Base-by-base conservation (phyloP, 306 rosid genomes). In the Trichosanthes cucumerina region DNA sequence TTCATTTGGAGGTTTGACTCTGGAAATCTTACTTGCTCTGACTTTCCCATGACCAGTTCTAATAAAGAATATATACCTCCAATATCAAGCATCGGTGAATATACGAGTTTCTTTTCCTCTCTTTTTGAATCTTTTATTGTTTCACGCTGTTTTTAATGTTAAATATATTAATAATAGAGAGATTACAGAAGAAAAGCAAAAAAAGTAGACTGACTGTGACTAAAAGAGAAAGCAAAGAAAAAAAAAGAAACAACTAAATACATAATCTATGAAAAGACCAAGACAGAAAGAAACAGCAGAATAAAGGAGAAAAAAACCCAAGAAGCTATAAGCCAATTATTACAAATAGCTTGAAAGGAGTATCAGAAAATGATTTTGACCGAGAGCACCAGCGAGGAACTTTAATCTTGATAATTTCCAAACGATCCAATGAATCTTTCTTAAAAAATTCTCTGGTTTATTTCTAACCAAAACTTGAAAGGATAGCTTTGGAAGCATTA, bases 1-100 rank as follows among this genome's bases (percentile, higher is more conserved):
- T 82, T 90, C 94, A 62, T 90, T 90, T 82, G 94, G 94, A 88
- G 94, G 94, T 90, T 54, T 80, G 75, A 24, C 78, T 53, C 71
- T 24, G 47, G 33, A 81, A 69, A 38, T 28, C 60, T 85, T 76
- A 34, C 36, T 10, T 62, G 63, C 52, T 64, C 57, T 56, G 54
- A 56, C 65, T 80, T 16, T 78, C 44, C 38, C 56, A 60, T 65
- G 62, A 50, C 43, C 26, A 50, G 62, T 74, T 74, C 41, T 74
- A 26, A 47, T 26, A 49, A 72, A 74, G 41, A 31, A 24, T 14
- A 24, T 26, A 47, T 15, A 28, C 43, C 24, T 73, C 41, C 78
- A 49, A 49, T 73, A 47, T 72, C 18, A 73, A 49, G 78, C 43
- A 28, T 73, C 77, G 1, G 39, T 21, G 77, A 41, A 15, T 18